Base-by-base conservation (phyloP, 208 protist genomes). In the Trypanosoma conorhini region DNA sequence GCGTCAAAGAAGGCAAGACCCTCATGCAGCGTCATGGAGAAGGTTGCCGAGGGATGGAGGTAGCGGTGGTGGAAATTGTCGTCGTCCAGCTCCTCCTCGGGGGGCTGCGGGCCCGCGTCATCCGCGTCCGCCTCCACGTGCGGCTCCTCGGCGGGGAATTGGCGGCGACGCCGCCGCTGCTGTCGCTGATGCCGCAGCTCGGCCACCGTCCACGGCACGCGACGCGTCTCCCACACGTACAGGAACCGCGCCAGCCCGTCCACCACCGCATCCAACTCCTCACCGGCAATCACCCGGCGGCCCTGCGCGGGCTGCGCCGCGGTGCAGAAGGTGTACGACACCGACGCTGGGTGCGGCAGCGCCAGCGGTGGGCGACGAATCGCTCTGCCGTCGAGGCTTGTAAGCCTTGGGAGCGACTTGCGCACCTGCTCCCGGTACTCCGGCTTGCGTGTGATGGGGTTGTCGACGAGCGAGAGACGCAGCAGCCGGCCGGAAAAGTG, bases 361-460 rank as follows among this genome's bases (percentile, higher is more conserved):
- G 68, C 71, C 52, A 96, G 80, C 55, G 88, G 86, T 22, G 91
- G 85, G 0, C 86, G 85, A 28, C 91, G 91, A 42, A 96, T 93
- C 1, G 81, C 71, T 72, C 77, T 80, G 1, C 91, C 88, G 58
- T 96, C 91, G 9, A 96, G 77, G 30, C 83, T 88, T 15, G 83
- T 91, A 31, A 96, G 81, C 57, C 73, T 76, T 1, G 91, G 91
- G n/a, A 96, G 79, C 8, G 81, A 90, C 30, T 63, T 65, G 10
- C 91, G 86, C 38, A 96, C 86, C 72, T 96, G 91, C 63, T 92
- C 91, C 62, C 88, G 82, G 67, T 96, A 96, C 65, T 93, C 87
- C 5, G 91, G 91, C 74, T 96, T 96, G 30, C 78, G 81, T 5
- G 91, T 96, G 66, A 96, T 96, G 52, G 80, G 82, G 66, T 96